Conservation (phyloP, 2,329 filamentous ascomycete species). For the Cladorrhinum sp. region DNA sequence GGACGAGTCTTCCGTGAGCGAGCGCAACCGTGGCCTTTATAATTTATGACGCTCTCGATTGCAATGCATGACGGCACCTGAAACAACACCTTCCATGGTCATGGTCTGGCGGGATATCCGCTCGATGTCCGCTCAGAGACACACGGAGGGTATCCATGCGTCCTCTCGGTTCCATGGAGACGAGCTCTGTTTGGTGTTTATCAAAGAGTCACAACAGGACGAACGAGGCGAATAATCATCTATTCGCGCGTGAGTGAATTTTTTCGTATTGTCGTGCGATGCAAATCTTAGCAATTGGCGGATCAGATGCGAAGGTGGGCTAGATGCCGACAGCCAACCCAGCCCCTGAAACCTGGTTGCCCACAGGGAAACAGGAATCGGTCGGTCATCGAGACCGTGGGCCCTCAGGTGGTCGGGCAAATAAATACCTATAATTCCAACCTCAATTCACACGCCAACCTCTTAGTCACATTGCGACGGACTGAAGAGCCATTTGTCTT, state of each 20-base stretch:
- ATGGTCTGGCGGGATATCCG: background rate
- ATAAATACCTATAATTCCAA: background rate
- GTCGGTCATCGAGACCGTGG: too few species aligned
- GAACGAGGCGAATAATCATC: background rate
- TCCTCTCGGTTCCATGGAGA: background rate
- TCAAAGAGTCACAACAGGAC: background rate
- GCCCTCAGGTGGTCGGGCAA: background rate
- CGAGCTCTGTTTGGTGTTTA: background rate
- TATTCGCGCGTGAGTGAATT: background rate
- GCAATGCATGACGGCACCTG: slow-evolving; percentile 18
- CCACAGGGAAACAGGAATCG: background rate
- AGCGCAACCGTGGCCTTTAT: background rate
- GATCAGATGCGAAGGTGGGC: background rate
- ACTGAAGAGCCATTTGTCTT: too few species aligned
- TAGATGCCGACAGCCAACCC: background rate
- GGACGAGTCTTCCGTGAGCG: background rate
- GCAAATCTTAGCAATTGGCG: background rate
- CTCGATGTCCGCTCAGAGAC: background rate
- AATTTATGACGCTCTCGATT: slow-evolving; percentile 2
- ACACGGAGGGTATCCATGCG: background rate
- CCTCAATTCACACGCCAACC: background rate
- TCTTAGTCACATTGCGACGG: background rate
- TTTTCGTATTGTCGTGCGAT: background rate
- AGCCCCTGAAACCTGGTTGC: background rate
- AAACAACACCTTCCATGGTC: slow-evolving; percentile 15